These are phyloP conservation scores for Pseudogymnoascus sp. DNA, from an alignment of 2,329 filamentous ascomycete genomes.

Conservation along the genomic window DNA sequence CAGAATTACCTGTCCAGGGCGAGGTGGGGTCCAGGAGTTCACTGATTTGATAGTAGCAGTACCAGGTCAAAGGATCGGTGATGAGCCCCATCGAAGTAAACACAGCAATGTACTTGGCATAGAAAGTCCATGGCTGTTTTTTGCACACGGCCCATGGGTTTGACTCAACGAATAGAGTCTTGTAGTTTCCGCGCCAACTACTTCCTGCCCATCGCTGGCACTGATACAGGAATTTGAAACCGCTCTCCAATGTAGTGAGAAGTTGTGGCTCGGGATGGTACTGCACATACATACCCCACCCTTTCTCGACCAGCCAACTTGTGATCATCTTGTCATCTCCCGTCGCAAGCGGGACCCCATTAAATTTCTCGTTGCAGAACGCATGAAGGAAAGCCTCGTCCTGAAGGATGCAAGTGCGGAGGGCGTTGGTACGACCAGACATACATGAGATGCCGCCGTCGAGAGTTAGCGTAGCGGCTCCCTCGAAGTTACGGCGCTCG, in stretches of 20 bases:
- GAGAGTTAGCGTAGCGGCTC: constrained; percentile 88
- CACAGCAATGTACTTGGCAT: constrained; percentile 86
- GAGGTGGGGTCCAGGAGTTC: constrained; percentile 47
- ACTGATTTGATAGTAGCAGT: constrained; percentile 61
- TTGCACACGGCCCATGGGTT: constrained; percentile 1
- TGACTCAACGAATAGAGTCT: constrained; percentile 71
- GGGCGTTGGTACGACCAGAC: constrained; percentile 87
- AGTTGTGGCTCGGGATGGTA: constrained; percentile 87
- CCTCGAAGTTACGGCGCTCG: constrained; percentile 91
- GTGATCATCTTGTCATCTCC: constrained; percentile 99
- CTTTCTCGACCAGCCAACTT: constrained; percentile 84
- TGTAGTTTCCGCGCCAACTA: constrained; percentile 96
- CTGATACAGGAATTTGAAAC: constrained; percentile 82
- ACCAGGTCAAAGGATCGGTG: constrained; percentile 66
- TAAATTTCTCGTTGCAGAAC: constrained; percentile 88
- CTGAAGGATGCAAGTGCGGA: constrained; percentile 79
- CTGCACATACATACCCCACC: constrained; percentile 92
- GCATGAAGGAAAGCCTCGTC: constrained; percentile 78
- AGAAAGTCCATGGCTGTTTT: constrained; percentile 91
- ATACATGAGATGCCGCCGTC: constrained; percentile 96
- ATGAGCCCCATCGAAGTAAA: constrained; percentile 80
- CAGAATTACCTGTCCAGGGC: constrained; percentile 20
- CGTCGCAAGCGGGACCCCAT: constrained; percentile 81
- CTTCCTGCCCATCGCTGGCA: constrained; percentile 92
- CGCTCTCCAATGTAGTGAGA: constrained; percentile 85